These are phyloP conservation scores for Linum usitatissimum DNA, from an alignment of 345 rosid genomes.

Conservation along the genomic window DNA sequence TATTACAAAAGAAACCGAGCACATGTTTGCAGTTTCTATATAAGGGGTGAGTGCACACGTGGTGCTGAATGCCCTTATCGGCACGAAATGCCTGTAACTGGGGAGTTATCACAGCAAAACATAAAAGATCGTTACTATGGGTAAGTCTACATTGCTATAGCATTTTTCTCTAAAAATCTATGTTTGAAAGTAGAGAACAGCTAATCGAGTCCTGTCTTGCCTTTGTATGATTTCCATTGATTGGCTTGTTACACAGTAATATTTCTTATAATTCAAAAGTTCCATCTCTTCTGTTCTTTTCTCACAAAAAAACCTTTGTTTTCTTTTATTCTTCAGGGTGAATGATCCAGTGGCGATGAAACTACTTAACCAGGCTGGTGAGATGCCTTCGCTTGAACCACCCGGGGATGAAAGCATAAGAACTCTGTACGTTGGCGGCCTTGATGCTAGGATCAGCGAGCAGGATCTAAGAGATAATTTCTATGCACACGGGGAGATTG, in stretches of 20 bases:
- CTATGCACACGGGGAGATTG: slow-evolving; percentile 87
- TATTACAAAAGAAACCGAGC: slow-evolving; percentile 89
- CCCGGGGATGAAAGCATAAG: slow-evolving; percentile 86
- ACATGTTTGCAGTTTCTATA: slow-evolving; percentile 90
- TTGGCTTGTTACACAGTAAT: too few species aligned
- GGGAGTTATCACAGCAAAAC: slow-evolving; percentile 91
- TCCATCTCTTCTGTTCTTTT: background rate
- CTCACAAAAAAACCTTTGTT: background rate
- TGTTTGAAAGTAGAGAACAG: background rate
- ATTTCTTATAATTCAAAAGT: too few species aligned
- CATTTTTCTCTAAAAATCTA: background rate
- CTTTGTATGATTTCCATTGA: background rate
- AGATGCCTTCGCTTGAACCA: slow-evolving; percentile 86
- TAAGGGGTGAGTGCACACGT: slow-evolving; percentile 91
- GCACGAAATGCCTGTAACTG: slow-evolving; percentile 94
- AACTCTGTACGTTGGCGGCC: slow-evolving; percentile 88
- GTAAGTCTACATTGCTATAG: slow-evolving; percentile 26
- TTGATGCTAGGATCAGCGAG: slow-evolving; percentile 70
- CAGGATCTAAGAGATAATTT: slow-evolving; percentile 85
- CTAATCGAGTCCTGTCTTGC: background rate
- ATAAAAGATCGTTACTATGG: slow-evolving; percentile 95
- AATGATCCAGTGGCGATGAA: slow-evolving; percentile 92
- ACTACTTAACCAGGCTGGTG: slow-evolving; percentile 90
- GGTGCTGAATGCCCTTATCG: slow-evolving; percentile 94
- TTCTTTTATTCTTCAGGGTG: slow-evolving; percentile 36